Base-by-base conservation (phyloP, 2,329 filamentous ascomycete species). In the Microdochium nivale region DNA sequence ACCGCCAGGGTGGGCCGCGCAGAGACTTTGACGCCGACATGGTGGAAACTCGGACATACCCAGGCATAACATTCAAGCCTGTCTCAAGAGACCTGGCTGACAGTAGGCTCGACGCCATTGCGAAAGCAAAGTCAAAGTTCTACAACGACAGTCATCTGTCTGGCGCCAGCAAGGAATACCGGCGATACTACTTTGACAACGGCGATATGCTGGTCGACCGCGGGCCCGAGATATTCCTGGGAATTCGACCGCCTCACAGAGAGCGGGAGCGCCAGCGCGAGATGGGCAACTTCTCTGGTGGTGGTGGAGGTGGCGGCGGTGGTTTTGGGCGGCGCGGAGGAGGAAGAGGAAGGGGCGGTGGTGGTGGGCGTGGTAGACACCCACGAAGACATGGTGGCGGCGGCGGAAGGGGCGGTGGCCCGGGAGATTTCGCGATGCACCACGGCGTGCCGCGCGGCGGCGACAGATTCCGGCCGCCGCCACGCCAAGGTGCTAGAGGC, bases 151-250 rank as follows among this genome's bases (percentile, higher is more conserved):
- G 72, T 54, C 40, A 44, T 23, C 40, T 44, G 40, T 44, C 40
- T 11, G 40, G 40, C 21, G 40, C 19, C 21, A 19, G 14, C 14
- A 68, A 75, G 50, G 76, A 80, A 49, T 79, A 81, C 67, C 83
- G 87, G 62, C 76, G 87, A 30, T 90, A 88, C 64, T 86, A 84
- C 0, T 90, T 90, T 59, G 86, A 90, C 64, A 72, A 83, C 52
- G 76, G 74, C 1, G 80, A 84, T 54, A 62, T 68, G 5, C 81
- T 90, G 51, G 85, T 90, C 46, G 86, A 90, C 64, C 77, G 84
- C 51, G 87, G 87, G 14, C 81, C 81, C 16, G 87, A 90, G 64
- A 81, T 84, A 35, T 85, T 85, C 61, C 70, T 81, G 48, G 81
- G 81, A 16, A 83, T 86, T 54, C 72, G 81, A 24, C 81, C 80